A percentile compares a stretch with the other conserved stretches of the same genome.
Evolutionary conservation across 2,329 filamentous ascomycete genomes (phyloP).

Genomic region (Trichoderma oligosporum): DNA sequence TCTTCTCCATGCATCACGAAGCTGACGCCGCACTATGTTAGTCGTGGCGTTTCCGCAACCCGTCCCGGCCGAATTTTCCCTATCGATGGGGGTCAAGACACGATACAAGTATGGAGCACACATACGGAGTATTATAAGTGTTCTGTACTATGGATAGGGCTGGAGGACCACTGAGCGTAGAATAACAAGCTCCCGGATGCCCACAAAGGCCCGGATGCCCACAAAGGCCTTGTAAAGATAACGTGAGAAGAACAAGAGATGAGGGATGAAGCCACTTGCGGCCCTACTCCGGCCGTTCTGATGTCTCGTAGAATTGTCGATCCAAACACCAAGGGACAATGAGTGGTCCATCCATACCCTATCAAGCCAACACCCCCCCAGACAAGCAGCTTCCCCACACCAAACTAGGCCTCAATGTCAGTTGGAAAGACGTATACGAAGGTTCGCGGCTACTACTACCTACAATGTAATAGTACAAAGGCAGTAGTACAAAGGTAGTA

Average conservation of each 20-base stretch:
- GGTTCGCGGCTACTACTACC: too few species aligned
- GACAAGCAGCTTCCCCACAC: constrained; percentile 14
- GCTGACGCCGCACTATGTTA: background rate
- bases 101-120: background rate
- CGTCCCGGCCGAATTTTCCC: constrained; percentile 4
- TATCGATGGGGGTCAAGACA: constrained; percentile 10
- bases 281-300: constrained; percentile 32
- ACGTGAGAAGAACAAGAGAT: background rate
- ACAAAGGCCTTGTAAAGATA: background rate
- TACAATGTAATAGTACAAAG: too few species aligned
- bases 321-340: constrained; percentile 22
- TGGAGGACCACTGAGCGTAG: background rate
- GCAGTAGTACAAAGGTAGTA: background rate
- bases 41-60: constrained; percentile 14
- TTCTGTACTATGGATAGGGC: constrained; percentile 13
- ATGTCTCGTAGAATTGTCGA: constrained; percentile 31
- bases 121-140: too few species aligned
- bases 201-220: background rate
- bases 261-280: constrained; percentile 23
- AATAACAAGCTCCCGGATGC: background rate
- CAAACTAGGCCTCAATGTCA: background rate
- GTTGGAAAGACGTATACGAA: constrained; percentile 7
- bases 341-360: constrained; percentile 11
- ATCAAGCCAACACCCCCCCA: too few species aligned
- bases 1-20: constrained; percentile 5